These are phyloP conservation scores for Eurotiales sp. DNA, from an alignment of 2,329 filamentous ascomycete genomes.

Conservation along the genomic window DNA sequence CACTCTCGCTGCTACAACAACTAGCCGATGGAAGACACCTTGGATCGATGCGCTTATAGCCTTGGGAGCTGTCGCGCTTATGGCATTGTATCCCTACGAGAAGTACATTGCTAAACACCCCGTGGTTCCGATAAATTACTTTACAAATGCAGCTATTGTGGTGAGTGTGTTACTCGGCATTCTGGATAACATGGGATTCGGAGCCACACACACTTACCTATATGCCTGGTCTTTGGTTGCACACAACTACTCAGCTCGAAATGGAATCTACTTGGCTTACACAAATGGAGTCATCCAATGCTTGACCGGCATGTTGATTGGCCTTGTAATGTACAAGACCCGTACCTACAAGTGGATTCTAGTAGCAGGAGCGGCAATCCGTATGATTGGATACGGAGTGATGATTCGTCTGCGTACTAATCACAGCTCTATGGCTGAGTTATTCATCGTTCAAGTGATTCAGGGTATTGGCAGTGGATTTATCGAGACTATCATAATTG, in stretches of 20 bases:
- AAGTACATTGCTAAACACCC: slow-evolving; percentile 42
- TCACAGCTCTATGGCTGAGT: slow-evolving; percentile 42
- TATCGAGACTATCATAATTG: slow-evolving; percentile 42
- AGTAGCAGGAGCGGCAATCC: slow-evolving; percentile 39
- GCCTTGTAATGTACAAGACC: slow-evolving; percentile 41
- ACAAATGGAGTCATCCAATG: slow-evolving; percentile 42
- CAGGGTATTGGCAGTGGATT: slow-evolving; percentile 49
- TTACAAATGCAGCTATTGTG: slow-evolving; percentile 42
- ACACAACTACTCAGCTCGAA: slow-evolving; percentile 37
- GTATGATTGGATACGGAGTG: slow-evolving; percentile 48
- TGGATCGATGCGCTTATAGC: slow-evolving; percentile 46
- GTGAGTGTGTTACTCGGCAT: slow-evolving; percentile 39
- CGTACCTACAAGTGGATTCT: slow-evolving; percentile 48
- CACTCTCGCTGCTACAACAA: slow-evolving; percentile 42
- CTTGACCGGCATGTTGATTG: slow-evolving; percentile 39
- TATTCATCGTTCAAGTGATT: slow-evolving; percentile 48
- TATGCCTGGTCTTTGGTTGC: slow-evolving; percentile 47
- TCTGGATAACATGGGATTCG: slow-evolving; percentile 44
- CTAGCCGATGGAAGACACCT: slow-evolving; percentile 42
- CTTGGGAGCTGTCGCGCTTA: slow-evolving; percentile 41
- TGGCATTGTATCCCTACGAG: slow-evolving; percentile 49
- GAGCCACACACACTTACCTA: slow-evolving; percentile 47
- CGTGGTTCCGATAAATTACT: slow-evolving; percentile 45
- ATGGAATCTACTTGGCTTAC: slow-evolving; percentile 44
- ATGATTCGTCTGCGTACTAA: slow-evolving; percentile 49